These are phyloP conservation scores for Ustilago tritici DNA, from an alignment of 1,284 basidiomycete genomes.

Conservation along the genomic window DNA sequence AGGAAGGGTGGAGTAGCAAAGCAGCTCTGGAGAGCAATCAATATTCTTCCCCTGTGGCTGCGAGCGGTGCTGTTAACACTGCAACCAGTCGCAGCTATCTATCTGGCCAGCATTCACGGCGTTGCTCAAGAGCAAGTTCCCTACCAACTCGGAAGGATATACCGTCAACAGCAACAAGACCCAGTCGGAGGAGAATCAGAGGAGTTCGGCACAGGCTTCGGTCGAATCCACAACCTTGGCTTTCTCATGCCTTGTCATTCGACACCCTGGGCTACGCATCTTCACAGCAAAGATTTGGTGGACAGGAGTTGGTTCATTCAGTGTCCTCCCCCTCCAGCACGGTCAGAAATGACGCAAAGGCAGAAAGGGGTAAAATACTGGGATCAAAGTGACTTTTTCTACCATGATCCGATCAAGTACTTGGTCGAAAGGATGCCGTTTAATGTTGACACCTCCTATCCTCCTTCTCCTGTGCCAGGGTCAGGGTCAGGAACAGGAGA, in stretches of 20 bases:
- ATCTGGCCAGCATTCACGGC: constrained; percentile 52
- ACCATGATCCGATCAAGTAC: constrained; percentile 79
- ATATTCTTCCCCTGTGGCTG: constrained; percentile 33
- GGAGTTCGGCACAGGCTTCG: constrained; percentile 28
- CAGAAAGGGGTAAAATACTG: constrained; percentile 73
- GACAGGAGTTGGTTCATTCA: constrained; percentile 57
- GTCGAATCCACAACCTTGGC: constrained; percentile 75
- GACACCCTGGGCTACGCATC: constrained; percentile 91
- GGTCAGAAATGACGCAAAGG: constrained; percentile 11
- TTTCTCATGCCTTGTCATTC: constrained; percentile 98
- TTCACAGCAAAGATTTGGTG: constrained; percentile 74
- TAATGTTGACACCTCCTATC: constrained; percentile 77
- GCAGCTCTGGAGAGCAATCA: constrained; percentile 24
- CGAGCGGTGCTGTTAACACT: constrained; percentile 29
- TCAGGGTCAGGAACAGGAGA: not conserved
- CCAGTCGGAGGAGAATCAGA: constrained; percentile 68
- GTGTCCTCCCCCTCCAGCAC: constrained; percentile 47
- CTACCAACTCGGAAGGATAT: constrained; percentile 36
- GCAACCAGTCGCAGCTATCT: constrained; percentile 48
- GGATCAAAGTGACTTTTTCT: constrained; percentile 89
- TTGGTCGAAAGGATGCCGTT: constrained; percentile 77
- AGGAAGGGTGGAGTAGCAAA: not conserved
- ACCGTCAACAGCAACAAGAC: constrained; percentile 23
- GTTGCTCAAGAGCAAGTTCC: constrained; percentile 52
- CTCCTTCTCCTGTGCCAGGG: constrained; percentile 63